Evolutionary conservation across 1,284 basidiomycete species (phyloP), one percentile per base, ranked within the genome.

Genomic region (Irpex lacteus): DNA sequence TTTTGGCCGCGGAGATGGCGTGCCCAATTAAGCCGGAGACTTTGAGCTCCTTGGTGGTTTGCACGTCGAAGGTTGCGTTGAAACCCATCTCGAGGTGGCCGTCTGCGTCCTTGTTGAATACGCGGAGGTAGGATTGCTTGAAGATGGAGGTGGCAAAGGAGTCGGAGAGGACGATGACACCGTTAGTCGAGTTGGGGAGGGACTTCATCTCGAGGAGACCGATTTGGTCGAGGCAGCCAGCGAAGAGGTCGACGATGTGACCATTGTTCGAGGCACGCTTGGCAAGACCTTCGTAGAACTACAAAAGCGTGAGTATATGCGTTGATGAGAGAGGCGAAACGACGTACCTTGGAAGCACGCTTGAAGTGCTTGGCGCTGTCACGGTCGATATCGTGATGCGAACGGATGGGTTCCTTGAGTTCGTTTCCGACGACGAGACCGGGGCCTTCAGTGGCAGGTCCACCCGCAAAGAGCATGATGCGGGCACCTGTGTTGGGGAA

Each of bases 61-160:
- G 74, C 6, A 99, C 96, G 75, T 99, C 97, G 72, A 99, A 97
- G 0, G 96, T 99, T 5, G 96, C 97, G 72, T 99, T 99, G 82
- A 99, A 99, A 67, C 97, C 97, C 96, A 99, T 98, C 74, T 93
- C 89, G 26, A 99, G 82, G 72, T 93, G 85, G 0, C 96, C 97
- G 70, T 97, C 88, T 19, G 95, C 94, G 72, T 98, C 97, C 78
- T 98, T 98, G 74, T 85, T 89, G 77, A 99, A 96, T 60, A 98
- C 83, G 62, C 96, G 89, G 63, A 98, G 84, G 89, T 98, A 98
- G 71, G 89, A 92, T 79, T 98, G 96, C 82, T 98, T 98, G 87
- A 99, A 99, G 76, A 99, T 98, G 50, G 95, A 96, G 44, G 97
- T 99, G 60, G 95, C 92, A 78, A 99, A 99, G 3, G 95, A 97